These are phyloP conservation scores for Massariosphaeria phaeospora DNA, from an alignment of 495 filamentous ascomycete genomes.

Conservation along the genomic window DNA sequence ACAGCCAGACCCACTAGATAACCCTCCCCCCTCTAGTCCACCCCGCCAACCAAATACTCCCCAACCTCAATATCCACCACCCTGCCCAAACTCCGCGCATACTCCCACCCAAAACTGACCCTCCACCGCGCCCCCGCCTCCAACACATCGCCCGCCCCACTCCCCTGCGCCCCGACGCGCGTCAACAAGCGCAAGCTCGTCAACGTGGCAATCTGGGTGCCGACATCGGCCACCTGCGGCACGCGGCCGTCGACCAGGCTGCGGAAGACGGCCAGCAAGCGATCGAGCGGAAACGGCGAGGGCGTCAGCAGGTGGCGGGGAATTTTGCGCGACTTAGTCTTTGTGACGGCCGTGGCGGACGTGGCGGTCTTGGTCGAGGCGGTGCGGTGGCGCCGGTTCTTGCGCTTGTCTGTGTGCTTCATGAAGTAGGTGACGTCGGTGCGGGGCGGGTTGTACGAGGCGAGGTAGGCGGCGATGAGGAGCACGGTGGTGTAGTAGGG, in stretches of 20 bases:
- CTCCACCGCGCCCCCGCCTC: conserved; percentile 67
- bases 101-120: conserved; percentile 71
- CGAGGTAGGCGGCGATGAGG: conserved; percentile 82
- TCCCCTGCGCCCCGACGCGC: conserved; percentile 46
- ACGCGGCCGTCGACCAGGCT: conserved; percentile 66
- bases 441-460: conserved; percentile 77
- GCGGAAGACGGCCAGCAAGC: conserved; percentile 81
- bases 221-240: conserved; percentile 49
- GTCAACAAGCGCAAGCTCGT: conserved; percentile 71
- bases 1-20: not conserved
- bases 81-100: conserved; percentile 57
- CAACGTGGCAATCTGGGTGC: conserved; percentile 65
- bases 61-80: conserved; percentile 67
- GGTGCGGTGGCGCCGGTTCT: conserved; percentile 43
- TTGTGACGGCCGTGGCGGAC: too few relatives aligned
- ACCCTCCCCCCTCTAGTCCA: conserved; percentile 7
- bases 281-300: conserved; percentile 79
- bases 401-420: conserved; percentile 61
- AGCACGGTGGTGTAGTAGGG: conserved; percentile 79
- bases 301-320: conserved; percentile 64
- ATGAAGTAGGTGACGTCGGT: conserved; percentile 81
- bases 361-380: not conserved
- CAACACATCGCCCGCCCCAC: conserved; percentile 49
- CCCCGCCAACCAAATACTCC: conserved; percentile 57
- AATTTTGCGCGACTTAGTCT: conserved; percentile 47